Evolutionary conservation across 208 protist species (phyloP).

Genomic region (Leishmania mexicana): DNA sequence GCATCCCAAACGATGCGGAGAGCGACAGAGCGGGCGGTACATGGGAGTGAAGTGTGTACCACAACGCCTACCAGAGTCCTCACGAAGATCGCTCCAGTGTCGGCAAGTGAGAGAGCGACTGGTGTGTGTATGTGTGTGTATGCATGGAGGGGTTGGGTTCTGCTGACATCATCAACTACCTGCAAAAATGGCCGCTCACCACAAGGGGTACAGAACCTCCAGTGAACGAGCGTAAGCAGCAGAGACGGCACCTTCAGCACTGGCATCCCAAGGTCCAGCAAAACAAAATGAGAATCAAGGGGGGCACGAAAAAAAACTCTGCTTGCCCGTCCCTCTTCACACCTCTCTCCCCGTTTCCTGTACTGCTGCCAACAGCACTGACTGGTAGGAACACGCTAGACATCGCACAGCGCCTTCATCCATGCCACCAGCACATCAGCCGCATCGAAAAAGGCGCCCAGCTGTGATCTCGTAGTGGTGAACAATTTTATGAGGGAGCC

Average conservation of each 20-base stretch:
- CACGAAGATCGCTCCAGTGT: neutral
- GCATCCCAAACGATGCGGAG: neutral
- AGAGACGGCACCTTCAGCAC: neutral
- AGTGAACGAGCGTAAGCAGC: neutral
- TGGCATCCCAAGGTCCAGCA: neutral
- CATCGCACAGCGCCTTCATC: constrained; percentile 23
- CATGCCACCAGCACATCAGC: constrained; percentile 11
- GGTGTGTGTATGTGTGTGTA: neutral
- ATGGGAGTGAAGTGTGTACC: neutral
- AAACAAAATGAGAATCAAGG: neutral
- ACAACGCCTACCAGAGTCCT: neutral
- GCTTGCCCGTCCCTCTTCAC: neutral
- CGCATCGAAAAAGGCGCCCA: constrained; percentile 17
- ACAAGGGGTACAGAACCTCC: neutral
- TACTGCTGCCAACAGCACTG: too few species aligned
- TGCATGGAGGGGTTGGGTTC: neutral
- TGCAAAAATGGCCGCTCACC: neutral
- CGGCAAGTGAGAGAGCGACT: neutral
- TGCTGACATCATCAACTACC: neutral
- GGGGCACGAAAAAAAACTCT: neutral
- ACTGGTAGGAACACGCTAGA: neutral
- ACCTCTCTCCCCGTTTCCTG: too few species aligned
- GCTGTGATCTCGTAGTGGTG: neutral
- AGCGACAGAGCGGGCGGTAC: neutral
- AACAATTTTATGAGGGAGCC: constrained; percentile 11